Conservation (phyloP, 306 rosid genomes). For the Pyrus betulifolia region DNA sequence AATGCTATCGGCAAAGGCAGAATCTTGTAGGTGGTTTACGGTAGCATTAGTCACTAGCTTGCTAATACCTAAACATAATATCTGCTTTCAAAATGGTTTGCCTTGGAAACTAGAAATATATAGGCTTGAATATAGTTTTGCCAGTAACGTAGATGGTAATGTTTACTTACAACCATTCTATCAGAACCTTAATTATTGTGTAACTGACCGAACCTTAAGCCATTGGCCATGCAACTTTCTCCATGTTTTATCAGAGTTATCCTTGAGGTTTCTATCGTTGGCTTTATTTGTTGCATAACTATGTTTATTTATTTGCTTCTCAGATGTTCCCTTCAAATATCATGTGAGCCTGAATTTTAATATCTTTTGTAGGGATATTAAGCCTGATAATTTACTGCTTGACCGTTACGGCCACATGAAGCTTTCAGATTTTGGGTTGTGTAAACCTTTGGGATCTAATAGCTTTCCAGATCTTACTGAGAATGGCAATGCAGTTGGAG, state of each 20-base stretch:
- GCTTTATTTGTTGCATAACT: neutral
- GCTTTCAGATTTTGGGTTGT: constrained; percentile 86
- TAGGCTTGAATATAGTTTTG: neutral
- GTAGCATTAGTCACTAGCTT: no score
- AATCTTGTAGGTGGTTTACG: neutral
- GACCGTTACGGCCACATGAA: constrained; percentile 77
- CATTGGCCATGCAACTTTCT: neutral
- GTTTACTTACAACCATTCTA: neutral
- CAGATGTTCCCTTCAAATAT: neutral
- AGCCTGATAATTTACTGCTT: constrained; percentile 83
- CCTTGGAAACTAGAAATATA: neutral
- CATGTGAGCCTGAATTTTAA: neutral
- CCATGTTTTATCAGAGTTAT: neutral
- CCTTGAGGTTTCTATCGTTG: neutral
- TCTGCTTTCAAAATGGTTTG: neutral
- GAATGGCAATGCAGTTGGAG: constrained; percentile 23
- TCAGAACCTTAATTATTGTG: neutral
- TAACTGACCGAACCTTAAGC: neutral
- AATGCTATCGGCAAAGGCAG: neutral
- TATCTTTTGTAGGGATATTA: constrained; percentile 61
- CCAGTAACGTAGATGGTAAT: no score
- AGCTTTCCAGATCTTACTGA: constrained; percentile 53
- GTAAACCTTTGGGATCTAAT: constrained; percentile 74
- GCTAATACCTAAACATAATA: neutral
- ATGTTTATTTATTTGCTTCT: neutral